Evolutionary conservation across 2,329 filamentous ascomycete species (phyloP), one percentile per base, ranked within the genome.

Genomic region (Thermoascus crustaceus): DNA sequence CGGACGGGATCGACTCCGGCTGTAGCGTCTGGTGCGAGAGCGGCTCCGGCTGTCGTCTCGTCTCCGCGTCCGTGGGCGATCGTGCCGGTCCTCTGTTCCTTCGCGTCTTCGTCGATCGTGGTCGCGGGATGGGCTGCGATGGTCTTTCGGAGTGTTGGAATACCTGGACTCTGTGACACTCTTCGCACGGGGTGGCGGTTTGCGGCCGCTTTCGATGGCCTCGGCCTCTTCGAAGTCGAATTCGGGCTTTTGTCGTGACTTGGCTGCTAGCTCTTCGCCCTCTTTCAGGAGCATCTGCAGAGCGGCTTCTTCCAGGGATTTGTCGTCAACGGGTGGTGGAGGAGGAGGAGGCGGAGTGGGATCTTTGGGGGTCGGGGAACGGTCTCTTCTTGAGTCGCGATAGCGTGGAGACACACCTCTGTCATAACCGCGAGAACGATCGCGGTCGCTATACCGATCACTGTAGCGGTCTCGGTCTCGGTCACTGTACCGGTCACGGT

Each of bases 231-330:
- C 69, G 44, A 57, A 68, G 46, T 74, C 71, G 39, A 70, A 66
- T 36, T 72, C 70, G 4, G 68, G 67, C 37, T 68, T 65, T 40
- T 66, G 61, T 23, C 61, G 58, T 3, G 66, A 63, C 46, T 72
- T 73, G 16, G 70, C 70, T 6, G 71, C 68, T 41, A 72, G 60
- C 43, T 71, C 65, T 45, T 73, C 66, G 31, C 72, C 70, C 53
- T 77, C 73, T 44, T 64, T 67, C 14, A 76, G 47, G 7, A 77
- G 60, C 41, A 70, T 50, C 38, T 73, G 65, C 34, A 76, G 57
- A 7, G 73, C 73, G 23, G 69, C 63, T 42, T 72, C 68, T 46
- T 76, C 73, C 30, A 77, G 50, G 11, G 69, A 65, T 50, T 75
- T 73, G 39, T 75, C 71, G 38, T 67, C 64, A 32, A 73, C 64